Conservation (phyloP, 1,284 basidiomycete species). For the Exobasidium cylindrosporum region DNA sequence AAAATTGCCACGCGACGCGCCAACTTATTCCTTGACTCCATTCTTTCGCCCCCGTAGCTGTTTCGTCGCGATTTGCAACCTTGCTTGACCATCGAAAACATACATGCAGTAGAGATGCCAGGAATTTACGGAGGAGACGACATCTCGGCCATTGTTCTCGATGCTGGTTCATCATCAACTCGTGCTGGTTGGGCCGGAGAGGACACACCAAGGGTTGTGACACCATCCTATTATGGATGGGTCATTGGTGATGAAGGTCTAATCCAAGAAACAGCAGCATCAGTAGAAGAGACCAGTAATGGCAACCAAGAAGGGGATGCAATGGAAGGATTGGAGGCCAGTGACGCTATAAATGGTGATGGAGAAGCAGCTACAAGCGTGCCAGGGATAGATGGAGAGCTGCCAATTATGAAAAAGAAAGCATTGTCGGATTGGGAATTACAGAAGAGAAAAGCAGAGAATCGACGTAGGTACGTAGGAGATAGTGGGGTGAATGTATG, state of each 20-base stretch:
- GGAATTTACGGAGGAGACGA: constrained; percentile 64
- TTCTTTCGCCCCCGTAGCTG: neutral
- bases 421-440: constrained; percentile 24
- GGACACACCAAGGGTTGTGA: constrained; percentile 86
- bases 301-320: constrained; percentile 18
- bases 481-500: constrained; percentile 89
- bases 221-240: constrained; percentile 86
- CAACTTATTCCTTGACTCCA: neutral
- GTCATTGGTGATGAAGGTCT: constrained; percentile 56
- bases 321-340: constrained; percentile 9
- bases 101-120: constrained; percentile 36
- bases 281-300: constrained; percentile 6
- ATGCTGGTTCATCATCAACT: constrained; percentile 84
- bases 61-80: neutral
- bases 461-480: constrained; percentile 71
- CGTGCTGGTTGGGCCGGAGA: constrained; percentile 90
- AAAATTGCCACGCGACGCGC: neutral
- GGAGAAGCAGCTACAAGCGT: constrained; percentile 14
- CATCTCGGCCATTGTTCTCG: constrained; percentile 90
- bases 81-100: too few relatives aligned
- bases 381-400: constrained; percentile 20
- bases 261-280: constrained; percentile 16
- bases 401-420: constrained; percentile 13
- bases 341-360: constrained; percentile 18
- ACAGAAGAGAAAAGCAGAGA: constrained; percentile 24